phyloP scores from a whole-genome alignment of 768 basidiomycete species.

The Pisolithus sp. region DNA sequence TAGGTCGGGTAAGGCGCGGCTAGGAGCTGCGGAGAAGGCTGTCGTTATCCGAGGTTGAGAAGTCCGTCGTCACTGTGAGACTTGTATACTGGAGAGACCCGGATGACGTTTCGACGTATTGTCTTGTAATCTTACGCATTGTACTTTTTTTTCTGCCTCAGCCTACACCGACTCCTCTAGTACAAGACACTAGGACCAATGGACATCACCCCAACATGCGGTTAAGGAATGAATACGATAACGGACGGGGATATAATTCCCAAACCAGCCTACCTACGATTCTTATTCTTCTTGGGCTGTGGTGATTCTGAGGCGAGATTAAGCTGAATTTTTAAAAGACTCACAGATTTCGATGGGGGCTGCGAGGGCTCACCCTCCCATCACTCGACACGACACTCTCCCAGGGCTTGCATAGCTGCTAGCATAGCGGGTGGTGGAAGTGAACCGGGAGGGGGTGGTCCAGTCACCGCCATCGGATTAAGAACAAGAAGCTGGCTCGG shows the following conservation, averaged over 20 bases:
- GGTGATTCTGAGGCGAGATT: slow-evolving; percentile 1
- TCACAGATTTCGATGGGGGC: slow-evolving; percentile 43
- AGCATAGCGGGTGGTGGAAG: slow-evolving; percentile 20
- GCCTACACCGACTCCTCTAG: slow-evolving; percentile 14
- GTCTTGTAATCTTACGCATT: slow-evolving; percentile 33
- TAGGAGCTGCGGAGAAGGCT: slow-evolving; percentile 80
- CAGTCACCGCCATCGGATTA: slow-evolving; percentile 16
- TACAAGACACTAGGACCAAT: slow-evolving; percentile 14
- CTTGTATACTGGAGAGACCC: slow-evolving; percentile 24
- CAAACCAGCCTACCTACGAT: slow-evolving; percentile 47
- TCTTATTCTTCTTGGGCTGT: slow-evolving; percentile 58
- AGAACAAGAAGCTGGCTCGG: slow-evolving; percentile 25
- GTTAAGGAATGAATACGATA: slow-evolving; percentile 15
- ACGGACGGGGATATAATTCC: slow-evolving; percentile 3
- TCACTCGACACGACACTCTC: slow-evolving; percentile 48
- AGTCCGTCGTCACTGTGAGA: slow-evolving; percentile 18
- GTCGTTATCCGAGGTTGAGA: slow-evolving; percentile 87
- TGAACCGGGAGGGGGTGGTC: slow-evolving; percentile 27
- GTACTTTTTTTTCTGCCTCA: slow-evolving; percentile 26
- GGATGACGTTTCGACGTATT: slow-evolving; percentile 21
- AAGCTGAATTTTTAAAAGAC: slow-evolving; percentile 14
- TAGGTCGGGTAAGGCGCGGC: slow-evolving; percentile 81
- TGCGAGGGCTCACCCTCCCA: slow-evolving; percentile 37
- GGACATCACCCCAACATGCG: slow-evolving; percentile 8
- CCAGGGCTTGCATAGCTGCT: slow-evolving; percentile 30